Evolutionary conservation across 768 basidiomycete genomes (phyloP).

Genomic region (Mycena floridula): DNA sequence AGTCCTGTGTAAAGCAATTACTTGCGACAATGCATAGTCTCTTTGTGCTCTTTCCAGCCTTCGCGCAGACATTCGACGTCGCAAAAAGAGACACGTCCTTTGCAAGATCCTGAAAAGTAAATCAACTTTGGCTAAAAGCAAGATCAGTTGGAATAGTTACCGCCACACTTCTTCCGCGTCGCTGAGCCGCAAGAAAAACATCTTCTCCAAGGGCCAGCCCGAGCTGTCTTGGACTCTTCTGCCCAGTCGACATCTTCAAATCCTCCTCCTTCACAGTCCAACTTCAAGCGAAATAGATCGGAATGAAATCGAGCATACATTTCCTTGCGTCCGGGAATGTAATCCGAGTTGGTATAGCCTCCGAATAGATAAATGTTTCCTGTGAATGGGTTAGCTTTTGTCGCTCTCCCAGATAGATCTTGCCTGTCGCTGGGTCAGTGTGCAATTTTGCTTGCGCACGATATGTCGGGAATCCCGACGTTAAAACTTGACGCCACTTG

Average conservation of each 20-base stretch:
- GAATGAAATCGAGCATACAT: conserved; percentile 22
- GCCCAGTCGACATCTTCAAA: conserved; percentile 31
- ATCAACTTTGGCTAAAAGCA: background rate
- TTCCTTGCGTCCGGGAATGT: conserved; percentile 23
- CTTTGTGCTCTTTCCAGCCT: conserved; percentile 26
- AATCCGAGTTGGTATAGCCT: conserved; percentile 34
- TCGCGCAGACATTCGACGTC: conserved; percentile 19
- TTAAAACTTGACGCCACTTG: conserved; percentile 32
- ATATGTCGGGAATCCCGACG: conserved; percentile 35
- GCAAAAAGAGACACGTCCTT: conserved; percentile 23
- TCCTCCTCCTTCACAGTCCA: conserved; percentile 26
- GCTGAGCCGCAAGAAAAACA: conserved; percentile 32
- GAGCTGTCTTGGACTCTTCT: conserved; percentile 29
- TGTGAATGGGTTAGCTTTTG: too few relatives aligned
- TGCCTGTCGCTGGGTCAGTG: conserved; percentile 27
- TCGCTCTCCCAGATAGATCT: too few relatives aligned
- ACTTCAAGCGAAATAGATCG: conserved; percentile 32
- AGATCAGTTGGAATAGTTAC: conserved; percentile 5
- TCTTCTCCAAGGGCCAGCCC: conserved; percentile 32
- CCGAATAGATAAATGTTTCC: conserved; percentile 20
- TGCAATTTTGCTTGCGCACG: conserved; percentile 27
- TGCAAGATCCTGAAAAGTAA: conserved; percentile 13
- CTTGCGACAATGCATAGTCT: too few relatives aligned
- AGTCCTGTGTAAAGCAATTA: too few relatives aligned
- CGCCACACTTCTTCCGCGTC: conserved; percentile 32